Evolutionary conservation across 129 eudicot species (phyloP), one percentile per base, ranked within the genome.

Genomic region (carrot (Daucus carota)): DNA sequence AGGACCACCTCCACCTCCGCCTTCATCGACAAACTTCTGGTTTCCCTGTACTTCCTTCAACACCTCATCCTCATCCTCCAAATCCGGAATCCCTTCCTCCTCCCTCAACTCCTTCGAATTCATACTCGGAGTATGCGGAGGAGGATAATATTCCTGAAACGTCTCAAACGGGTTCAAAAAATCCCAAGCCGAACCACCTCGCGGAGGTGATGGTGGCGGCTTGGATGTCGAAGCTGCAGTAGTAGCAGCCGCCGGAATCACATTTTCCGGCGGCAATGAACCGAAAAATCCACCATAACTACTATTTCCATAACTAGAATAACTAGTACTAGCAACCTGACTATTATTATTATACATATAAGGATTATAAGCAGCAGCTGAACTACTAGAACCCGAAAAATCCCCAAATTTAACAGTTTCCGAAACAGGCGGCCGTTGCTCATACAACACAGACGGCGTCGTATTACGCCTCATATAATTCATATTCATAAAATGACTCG

Each of bases 51-150:
- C 92, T 78, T 94, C 92, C 80, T 94, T 94, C 29, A 91, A 93
- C 45, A 82, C 97, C 0, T 87, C 82, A 72, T 83, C 93, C 77
- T 87, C 99, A 50, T 94, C 99, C 80, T 91, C 99, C 83, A 94
- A 85, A 80, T 94, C 99, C 45, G 99, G 99, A 65, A 94, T 94
- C 74, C 96, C 97, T 75, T 94, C 99, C 54, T 94, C 99, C 68
- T 91, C 99, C 70, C 97, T 88, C 65, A 91, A 86, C 72, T 89
- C 96, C 62, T 88, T 91, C 1, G 89, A 91, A 73, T 89, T 93
- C 16, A 84, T 74, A 78, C 99, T 89, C 8, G 93, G 84, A 6
- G 98, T 81, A 47, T 91, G 87, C 1, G 65, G 5, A 31, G 89
- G 72, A 18, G 92, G 90, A 78, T 91, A 91, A 80, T 29, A 81